A percentile compares a stretch with the other conserved stretches of the same genome.
Conservation (phyloP, 371 early-diverging fungal species). For the Chytridium lagenaria region DNA sequence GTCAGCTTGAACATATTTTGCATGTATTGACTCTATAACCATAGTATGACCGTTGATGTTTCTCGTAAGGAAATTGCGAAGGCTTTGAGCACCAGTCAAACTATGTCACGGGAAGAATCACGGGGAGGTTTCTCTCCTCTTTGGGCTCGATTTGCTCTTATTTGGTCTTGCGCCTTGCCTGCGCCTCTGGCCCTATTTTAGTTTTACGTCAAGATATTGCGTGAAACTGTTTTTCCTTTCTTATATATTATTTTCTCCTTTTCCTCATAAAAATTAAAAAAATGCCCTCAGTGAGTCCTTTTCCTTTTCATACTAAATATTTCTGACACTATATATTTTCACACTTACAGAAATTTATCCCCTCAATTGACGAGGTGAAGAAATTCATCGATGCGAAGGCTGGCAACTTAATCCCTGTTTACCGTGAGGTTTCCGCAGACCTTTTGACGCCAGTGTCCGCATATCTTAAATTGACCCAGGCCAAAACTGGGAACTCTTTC, state of each 20-base stretch:
- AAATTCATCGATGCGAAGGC: conserved; percentile 60
- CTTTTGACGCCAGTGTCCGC: conserved; percentile 95
- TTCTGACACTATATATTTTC: not conserved
- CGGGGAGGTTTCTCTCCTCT: conserved; percentile 20
- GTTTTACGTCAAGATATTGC: not conserved
- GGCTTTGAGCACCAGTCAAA: conserved; percentile 22
- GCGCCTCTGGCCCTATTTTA: not conserved
- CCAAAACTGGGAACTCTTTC: conserved; percentile 73
- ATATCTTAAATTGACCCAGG: conserved; percentile 84
- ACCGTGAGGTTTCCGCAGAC: conserved; percentile 85
- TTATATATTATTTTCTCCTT: not conserved
- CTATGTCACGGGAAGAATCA: conserved; percentile 13
- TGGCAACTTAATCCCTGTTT: conserved; percentile 79
- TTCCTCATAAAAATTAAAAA: not conserved
- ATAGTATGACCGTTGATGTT: not conserved
- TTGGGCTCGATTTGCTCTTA: conserved; percentile 35
- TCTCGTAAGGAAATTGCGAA: conserved; percentile 37
- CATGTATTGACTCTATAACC: not conserved
- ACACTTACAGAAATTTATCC: conserved; percentile 49
- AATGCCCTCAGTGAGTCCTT: conserved; percentile 3
- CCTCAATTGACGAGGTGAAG: conserved; percentile 75
- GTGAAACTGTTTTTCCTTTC: conserved; percentile 1
- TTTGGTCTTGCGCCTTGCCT: conserved; percentile 29
- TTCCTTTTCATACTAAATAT: not conserved
- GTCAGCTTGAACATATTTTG: not conserved